Percentiles rank a stretch among this genome's conserved stretches.
phyloP scores from a whole-genome alignment of 202 grass and related monocot species.

The Digitaria exilis region DNA sequence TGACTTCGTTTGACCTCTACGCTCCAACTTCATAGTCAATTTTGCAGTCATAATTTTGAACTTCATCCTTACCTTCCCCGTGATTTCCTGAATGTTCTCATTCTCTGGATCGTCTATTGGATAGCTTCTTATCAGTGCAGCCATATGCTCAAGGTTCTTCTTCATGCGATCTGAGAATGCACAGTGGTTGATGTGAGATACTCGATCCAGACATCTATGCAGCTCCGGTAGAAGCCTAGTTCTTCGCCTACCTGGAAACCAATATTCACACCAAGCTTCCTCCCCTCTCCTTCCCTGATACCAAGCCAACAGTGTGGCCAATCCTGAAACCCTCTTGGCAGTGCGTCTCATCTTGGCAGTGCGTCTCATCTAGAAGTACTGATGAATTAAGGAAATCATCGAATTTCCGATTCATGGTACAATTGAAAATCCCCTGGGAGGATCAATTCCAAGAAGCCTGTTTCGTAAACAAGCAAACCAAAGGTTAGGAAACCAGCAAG shows the following conservation, averaged over 20 bases:
- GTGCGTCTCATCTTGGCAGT: too few species aligned
- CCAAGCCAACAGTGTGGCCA: conserved; percentile 63
- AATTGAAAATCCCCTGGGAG: neutral
- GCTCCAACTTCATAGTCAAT: conserved; percentile 60
- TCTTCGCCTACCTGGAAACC: conserved; percentile 78
- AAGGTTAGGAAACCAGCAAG: neutral
- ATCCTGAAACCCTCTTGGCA: conserved; percentile 65
- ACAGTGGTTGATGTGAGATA: conserved; percentile 39
- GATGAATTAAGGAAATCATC: conserved; percentile 65
- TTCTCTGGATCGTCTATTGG: conserved; percentile 67
- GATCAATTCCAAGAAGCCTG: neutral
- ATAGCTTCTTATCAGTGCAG: conserved; percentile 47
- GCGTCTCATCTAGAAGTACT: conserved; percentile 64
- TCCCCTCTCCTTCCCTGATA: conserved; percentile 68
- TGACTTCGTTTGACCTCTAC: conserved; percentile 52
- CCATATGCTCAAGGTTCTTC: conserved; percentile 68
- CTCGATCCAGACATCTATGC: conserved; percentile 66
- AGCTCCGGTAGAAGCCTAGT: conserved; percentile 79
- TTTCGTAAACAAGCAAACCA: neutral
- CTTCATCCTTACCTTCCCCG: conserved; percentile 66
- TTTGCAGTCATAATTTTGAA: conserved; percentile 68
- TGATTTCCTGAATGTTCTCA: conserved; percentile 56
- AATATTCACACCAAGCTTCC: conserved; percentile 67
- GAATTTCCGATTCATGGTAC: neutral
- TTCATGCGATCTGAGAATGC: conserved; percentile 59